Base-by-base conservation (phyloP, 2,329 filamentous ascomycete genomes). In the Thelonectria discophora region DNA sequence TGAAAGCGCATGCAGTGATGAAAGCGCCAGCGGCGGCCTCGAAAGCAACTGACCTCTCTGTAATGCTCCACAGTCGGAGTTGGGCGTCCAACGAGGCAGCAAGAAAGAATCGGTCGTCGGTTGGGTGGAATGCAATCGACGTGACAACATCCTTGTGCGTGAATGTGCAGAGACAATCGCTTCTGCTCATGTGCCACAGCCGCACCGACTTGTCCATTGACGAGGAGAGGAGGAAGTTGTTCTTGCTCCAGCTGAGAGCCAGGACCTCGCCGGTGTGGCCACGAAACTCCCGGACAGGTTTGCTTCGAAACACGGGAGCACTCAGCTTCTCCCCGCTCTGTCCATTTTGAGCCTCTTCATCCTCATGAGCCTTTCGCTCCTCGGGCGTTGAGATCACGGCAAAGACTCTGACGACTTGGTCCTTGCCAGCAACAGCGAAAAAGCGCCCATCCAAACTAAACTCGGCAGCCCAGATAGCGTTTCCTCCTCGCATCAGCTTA, bases 131-230 rank as follows among this genome's bases (percentile, higher is more conserved):
- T 39, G 92, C 88, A 51, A 99, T 94, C 1, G 93, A 94, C 0
- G 95, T 97, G 48, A 98, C 94, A 69, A 97, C 93, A 74, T 99
- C 95, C 70, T 89, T 92, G 77, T 98, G 95, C 71, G 94, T 92
- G 79, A 98, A 99, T 2, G 91, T 93, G 76, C 93, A 97, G 1
- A 99, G 82, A 71, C 93, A 97, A 72, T 98, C 94, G 3, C 84
- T 78, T 54, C 94, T 85, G 73, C 87, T 94, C 64, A 95, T 84
- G 77, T 99, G 95, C 94, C 95, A 99, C 49, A 99, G 78, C 13
- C 93, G 87, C 12, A 99, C 95, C 0, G 94, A 97, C 80, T 97
- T 97, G 75, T 99, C 95, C 93, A 98, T 97, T 0, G 94, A 97
- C 0, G 94, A 96, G 3, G 94, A 97, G 15, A 99, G 82, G 27